Evolutionary conservation across 2,329 filamentous ascomycete species (phyloP), one percentile per base, ranked within the genome.

Genomic region (Beauveria pseudobassiana): DNA sequence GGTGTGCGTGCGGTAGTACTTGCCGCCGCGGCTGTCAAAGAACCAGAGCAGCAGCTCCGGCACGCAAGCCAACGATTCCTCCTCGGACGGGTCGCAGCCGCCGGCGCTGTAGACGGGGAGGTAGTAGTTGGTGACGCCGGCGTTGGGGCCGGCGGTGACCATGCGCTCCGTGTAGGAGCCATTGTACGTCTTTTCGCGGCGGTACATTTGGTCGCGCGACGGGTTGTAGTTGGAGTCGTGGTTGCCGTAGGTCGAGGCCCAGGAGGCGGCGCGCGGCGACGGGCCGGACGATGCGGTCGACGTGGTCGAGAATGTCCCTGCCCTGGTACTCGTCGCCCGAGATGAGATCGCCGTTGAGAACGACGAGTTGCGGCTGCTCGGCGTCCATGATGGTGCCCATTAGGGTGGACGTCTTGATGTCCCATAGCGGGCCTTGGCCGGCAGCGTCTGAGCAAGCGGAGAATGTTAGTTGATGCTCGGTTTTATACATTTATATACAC

Each of bases 21-120:
- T 76, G 7, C 84, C 85, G 22, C 85, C 85, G n/a, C 80, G 76
- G 56, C 78, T 82, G 67, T 90, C 87, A 64, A 90, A 89, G 73
- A 89, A 89, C 85, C 86, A 90, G 0, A 90, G 74, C 0, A 90
- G 67, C 7, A 78, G 63, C 26, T 74, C 72, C 0, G 76, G 75
- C 0, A 66, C 62, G 12, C 76, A 78, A 12, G n/a, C 48, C 5
- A 68, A 38, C 3, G 30, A 3, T 1, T 30, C 7, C 4, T 34
- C 30, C 5, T 5, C 5, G 2, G 30, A 34, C 12, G 12, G 12
- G 18, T 22, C 24, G 56, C 46, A 51, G 26, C 9, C 48, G 38
- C 14, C 18, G 24, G 20, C 46, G 54, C 12, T 28, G 10, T 75
- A 76, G 0, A 80, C 73, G 0, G 76, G 75, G 0, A 80, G 68